phyloP scores from a whole-genome alignment of 2,329 filamentous ascomycete genomes.

The Trichoderma koningii region DNA sequence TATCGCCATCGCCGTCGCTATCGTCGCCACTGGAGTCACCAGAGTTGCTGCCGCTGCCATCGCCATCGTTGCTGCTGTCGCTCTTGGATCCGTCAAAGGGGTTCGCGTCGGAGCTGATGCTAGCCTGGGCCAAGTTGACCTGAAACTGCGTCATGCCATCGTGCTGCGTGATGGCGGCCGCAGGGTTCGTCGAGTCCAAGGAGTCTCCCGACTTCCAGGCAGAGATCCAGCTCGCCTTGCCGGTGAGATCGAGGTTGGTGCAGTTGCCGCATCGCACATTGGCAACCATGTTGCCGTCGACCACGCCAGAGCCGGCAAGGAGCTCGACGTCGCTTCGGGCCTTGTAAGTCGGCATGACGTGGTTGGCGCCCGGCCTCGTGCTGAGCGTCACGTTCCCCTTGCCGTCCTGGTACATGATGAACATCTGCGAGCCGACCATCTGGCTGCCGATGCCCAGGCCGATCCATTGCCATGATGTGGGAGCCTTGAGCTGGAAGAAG shows the following conservation, averaged over 20 bases:
- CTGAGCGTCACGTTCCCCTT: conserved; percentile 63
- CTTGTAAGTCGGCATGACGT: conserved; percentile 52
- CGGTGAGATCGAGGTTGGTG: conserved; percentile 47
- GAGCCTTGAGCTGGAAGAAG: conserved; percentile 62
- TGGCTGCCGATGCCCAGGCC: conserved; percentile 56
- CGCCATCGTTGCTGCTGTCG: conserved; percentile 26
- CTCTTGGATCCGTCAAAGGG: conserved; percentile 47
- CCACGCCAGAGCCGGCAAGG: conserved; percentile 60
- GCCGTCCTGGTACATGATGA: conserved; percentile 63
- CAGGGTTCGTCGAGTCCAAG: conserved; percentile 47
- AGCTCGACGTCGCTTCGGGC: conserved; percentile 51
- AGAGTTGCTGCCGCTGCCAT: conserved; percentile 8
- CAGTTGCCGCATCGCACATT: conserved; percentile 61
- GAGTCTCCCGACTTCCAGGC: conserved; percentile 54
- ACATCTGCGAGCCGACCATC: conserved; percentile 63
- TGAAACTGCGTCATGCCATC: conserved; percentile 47
- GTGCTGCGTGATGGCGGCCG: conserved; percentile 49
- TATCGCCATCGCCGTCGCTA: neutral
- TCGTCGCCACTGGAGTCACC: conserved; percentile 13
- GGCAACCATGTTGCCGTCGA: conserved; percentile 56
- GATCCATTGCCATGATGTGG: conserved; percentile 57
- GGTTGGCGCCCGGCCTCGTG: conserved; percentile 51
- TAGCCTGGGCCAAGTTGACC: conserved; percentile 53
- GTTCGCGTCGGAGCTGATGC: conserved; percentile 51
- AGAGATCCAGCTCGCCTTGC: conserved; percentile 52